Percentiles rank a stretch among this genome's conserved stretches.
Evolutionary conservation across 345 rosid species (phyloP).

Genomic region (Noccaea caerulescens): DNA sequence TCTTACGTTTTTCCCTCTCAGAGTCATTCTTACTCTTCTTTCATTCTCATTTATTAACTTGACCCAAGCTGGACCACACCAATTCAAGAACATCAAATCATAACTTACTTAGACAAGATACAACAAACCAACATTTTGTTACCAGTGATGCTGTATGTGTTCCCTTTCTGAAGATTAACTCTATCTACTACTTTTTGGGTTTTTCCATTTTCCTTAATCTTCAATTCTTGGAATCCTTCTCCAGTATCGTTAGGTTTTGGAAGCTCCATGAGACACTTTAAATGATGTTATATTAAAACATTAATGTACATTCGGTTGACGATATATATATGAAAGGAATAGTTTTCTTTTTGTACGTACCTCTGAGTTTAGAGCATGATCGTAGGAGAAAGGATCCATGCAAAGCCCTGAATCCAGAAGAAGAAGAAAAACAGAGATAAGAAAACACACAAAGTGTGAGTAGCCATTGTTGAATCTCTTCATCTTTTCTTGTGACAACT

Average conservation of each 20-base stretch:
- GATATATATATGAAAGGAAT: not conserved
- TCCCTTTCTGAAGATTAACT: constrained; percentile 51
- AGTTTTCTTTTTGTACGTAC: constrained; percentile 31
- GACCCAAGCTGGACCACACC: constrained; percentile 62
- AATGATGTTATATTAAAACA: constrained; percentile 7
- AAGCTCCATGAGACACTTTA: constrained; percentile 68
- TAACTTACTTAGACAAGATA: constrained; percentile 21
- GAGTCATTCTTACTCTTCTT: constrained; percentile 46
- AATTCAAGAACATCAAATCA: constrained; percentile 1
- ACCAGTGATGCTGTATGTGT: constrained; percentile 57
- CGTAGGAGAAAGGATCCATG: constrained; percentile 45
- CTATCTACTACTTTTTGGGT: constrained; percentile 44
- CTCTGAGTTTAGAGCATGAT: constrained; percentile 58
- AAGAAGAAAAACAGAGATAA: constrained; percentile 2
- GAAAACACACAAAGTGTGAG: constrained; percentile 4
- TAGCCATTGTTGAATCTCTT: constrained; percentile 16
- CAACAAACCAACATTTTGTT: constrained; percentile 11
- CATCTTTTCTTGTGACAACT: constrained; percentile 26
- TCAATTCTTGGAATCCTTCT: constrained; percentile 57
- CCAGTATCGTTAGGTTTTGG: constrained; percentile 35
- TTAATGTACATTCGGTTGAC: not conserved
- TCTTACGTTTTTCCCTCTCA: constrained; percentile 42
- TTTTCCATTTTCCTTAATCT: constrained; percentile 40
- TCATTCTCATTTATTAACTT: constrained; percentile 52
- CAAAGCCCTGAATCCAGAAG: constrained; percentile 40